phyloP scores from a whole-genome alignment of 148 eudicot species.

The Rheum nobile region DNA sequence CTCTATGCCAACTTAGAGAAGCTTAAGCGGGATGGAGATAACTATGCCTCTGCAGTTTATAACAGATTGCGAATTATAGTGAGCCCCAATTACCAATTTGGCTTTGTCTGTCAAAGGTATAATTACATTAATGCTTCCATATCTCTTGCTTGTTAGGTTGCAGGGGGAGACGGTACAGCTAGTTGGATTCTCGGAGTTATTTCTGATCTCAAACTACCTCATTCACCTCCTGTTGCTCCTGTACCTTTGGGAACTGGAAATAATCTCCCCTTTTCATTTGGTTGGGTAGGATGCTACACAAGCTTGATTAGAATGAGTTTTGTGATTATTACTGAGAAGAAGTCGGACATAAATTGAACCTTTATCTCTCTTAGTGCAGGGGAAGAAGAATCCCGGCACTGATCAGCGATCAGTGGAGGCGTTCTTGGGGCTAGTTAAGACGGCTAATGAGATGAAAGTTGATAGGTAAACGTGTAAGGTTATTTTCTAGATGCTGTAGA shows the following conservation, averaged over 20 bases:
- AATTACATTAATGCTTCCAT: background rate
- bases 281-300: conserved; percentile 20
- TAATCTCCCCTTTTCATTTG: conserved; percentile 29
- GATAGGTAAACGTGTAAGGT: conserved; percentile 26
- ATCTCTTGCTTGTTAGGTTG: conserved; percentile 17
- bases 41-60: conserved; percentile 15
- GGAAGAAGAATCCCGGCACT: conserved; percentile 48
- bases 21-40: conserved; percentile 16
- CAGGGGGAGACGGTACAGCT: conserved; percentile 33
- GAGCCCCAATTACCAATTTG: conserved; percentile 8
- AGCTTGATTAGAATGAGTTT: background rate
- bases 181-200: conserved; percentile 31
- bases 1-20: conserved; percentile 18
- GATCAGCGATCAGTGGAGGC: conserved; percentile 27
- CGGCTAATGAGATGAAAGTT: conserved; percentile 40
- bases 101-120: background rate
- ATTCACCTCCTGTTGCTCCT: conserved; percentile 25
- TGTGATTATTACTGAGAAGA: background rate
- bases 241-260: conserved; percentile 35
- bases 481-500: background rate
- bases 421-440: conserved; percentile 31
- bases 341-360: background rate
- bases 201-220: conserved; percentile 24
- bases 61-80: conserved; percentile 20
- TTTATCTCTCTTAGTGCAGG: conserved; percentile 15